Evolutionary conservation across 1,139 yeast genomes (phyloP), one percentile per base, ranked within the genome.

Genomic region (Kodamaea alishanica): DNA sequence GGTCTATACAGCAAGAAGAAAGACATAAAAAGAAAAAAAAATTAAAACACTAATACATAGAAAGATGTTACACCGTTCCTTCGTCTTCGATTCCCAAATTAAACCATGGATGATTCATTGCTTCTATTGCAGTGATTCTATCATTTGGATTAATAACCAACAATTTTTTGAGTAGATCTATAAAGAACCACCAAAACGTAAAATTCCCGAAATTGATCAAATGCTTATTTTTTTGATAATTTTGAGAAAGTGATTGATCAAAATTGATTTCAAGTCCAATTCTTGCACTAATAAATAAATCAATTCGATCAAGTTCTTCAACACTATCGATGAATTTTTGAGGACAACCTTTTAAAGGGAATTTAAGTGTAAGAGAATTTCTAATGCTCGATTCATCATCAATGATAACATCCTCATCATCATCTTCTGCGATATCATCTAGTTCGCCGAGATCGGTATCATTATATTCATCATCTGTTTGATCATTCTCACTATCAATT

Each of bases 61-160:
- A n/a, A n/a, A n/a, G 20, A 15, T 15, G 20, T 15, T 29, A 55
- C 29, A 39, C 30, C 9, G 83, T 79, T n/a, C 86, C 92, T 51
- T 84, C 90, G 61, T 84, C 94, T 51, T 80, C 77, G 39, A 83
- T 80, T 26, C 92, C 94, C 53, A 73, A 70, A 50, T 77, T 75
- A 58, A 85, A 84, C 90, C 92, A 84, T 40, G 81, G 82, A 58
- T 84, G 92, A 37, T 77, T 75, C 60, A 84, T 63, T 1, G 90
- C 89, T 40, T 82, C 86, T 41, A 70, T 66, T 1, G 90, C 90
- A 5, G 78, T 74, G 31, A 84, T 67, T 52, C 94, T 64, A 44
- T 75, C 72, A 1, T 70, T 60, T 4, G 92, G 90, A 55, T 83
- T 79, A 34, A 79, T 79, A 36, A 73, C 75, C 49, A 84, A 74